Conservation (phyloP, 228 moss, liverwort and hornwort species). For the Sphagnum magellanicum region DNA sequence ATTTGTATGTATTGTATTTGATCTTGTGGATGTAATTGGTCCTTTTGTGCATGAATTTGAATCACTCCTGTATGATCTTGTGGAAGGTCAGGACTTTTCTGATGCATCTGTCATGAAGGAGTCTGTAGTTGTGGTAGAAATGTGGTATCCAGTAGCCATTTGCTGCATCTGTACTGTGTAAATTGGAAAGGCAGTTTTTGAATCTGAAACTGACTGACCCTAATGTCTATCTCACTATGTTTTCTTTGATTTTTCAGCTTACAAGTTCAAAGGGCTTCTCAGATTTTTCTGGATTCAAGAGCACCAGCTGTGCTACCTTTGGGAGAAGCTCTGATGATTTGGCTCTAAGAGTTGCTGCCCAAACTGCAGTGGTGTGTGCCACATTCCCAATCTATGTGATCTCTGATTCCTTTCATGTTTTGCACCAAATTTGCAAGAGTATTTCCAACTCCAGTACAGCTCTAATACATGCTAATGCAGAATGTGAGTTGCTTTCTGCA, state of each 20-base stretch:
- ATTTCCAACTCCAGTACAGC: no score
- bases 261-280: conserved; percentile 27
- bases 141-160: neutral
- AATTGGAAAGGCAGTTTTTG: neutral
- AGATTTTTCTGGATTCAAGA: conserved; percentile 64
- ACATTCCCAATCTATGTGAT: neutral
- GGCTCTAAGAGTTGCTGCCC: conserved; percentile 38
- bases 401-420: no score
- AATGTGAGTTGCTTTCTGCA: neutral
- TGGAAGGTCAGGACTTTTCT: neutral
- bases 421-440: no score
- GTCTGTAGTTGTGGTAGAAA: neutral
- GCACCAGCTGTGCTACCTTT: conserved; percentile 37
- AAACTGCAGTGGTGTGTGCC: conserved; percentile 40
- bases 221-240: neutral
- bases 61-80: neutral
- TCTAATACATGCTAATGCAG: no score
- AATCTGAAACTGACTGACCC: neutral
- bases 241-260: neutral
- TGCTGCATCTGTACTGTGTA: neutral
- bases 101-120: neutral
- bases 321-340: conserved; percentile 54
- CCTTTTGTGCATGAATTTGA: no score
- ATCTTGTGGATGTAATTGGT: no score
- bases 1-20: no score